Evolutionary conservation across 2,329 filamentous ascomycete genomes (phyloP).

Genomic region (Trichoderma breve): DNA sequence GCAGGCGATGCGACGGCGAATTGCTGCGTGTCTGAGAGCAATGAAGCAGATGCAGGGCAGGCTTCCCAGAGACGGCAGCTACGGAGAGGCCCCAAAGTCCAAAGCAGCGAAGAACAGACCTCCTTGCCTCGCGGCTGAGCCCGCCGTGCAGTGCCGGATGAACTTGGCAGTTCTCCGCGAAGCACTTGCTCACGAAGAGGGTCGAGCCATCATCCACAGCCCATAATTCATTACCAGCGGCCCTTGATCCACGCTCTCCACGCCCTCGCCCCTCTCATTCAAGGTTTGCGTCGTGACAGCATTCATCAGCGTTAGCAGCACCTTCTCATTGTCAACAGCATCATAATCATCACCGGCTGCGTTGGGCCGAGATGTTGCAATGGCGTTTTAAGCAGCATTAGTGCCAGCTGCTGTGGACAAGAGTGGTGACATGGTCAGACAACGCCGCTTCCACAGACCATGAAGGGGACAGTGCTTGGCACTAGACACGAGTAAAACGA

Average conservation of each 20-base stretch:
- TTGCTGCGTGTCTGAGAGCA: slow-evolving; percentile 20
- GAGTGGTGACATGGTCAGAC: slow-evolving; percentile 16
- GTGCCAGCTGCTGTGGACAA: slow-evolving; percentile 6
- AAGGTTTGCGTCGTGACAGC: background rate
- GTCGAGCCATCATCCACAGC: background rate
- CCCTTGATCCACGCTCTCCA: slow-evolving; percentile 8
- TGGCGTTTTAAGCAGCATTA: slow-evolving; percentile 6
- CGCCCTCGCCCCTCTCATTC: background rate
- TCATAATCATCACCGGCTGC: slow-evolving; percentile 16
- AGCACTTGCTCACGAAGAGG: background rate
- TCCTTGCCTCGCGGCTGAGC: slow-evolving; percentile 17
- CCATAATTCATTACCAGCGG: background rate
- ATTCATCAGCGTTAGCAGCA: background rate
- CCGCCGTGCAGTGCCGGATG: slow-evolving; percentile 11
- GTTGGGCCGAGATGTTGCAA: slow-evolving; percentile 17
- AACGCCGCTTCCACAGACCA: slow-evolving; percentile 4
- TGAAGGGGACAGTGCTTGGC: slow-evolving; percentile 6
- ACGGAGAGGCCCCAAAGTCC: slow-evolving; percentile 19
- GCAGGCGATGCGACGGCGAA: slow-evolving; percentile 22
- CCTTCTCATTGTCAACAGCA: slow-evolving; percentile 3
- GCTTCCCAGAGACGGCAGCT: background rate
- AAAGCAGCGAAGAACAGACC: slow-evolving; percentile 1
- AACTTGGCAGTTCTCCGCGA: slow-evolving; percentile 1
- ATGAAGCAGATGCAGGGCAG: slow-evolving; percentile 22
- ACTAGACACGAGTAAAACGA: background rate